phyloP scores from a whole-genome alignment of 805 yeast species.

The Candida xyloterini region DNA sequence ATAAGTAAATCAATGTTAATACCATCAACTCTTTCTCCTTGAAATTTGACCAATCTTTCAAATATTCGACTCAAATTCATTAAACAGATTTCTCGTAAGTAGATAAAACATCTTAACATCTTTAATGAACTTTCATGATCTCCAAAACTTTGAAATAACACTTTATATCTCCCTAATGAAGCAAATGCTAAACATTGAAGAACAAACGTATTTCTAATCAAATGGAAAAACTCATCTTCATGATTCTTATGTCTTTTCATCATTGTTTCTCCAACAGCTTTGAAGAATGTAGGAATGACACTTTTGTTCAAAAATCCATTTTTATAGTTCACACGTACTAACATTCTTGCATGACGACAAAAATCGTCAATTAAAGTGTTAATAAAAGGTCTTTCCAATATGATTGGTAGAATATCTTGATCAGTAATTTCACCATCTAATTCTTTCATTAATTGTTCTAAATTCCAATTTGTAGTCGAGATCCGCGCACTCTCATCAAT shows the following conservation, averaged over 20 bases:
- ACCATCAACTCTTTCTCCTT: constrained; percentile 10
- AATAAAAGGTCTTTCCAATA: constrained; percentile 15
- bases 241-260: not conserved
- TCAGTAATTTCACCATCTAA: constrained; percentile 12
- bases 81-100: constrained; percentile 27
- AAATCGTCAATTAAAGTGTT: constrained; percentile 27
- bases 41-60: constrained; percentile 14
- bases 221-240: constrained; percentile 11
- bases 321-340: constrained; percentile 22
- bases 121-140: constrained; percentile 25
- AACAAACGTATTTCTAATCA: constrained; percentile 27
- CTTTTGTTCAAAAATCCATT: constrained; percentile 25
- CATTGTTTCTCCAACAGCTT: constrained; percentile 26
- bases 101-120: constrained; percentile 24
- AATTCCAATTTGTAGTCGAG: constrained; percentile 1
- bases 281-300: constrained; percentile 26
- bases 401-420: constrained; percentile 14
- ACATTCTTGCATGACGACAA: constrained; percentile 19
- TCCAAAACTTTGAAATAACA: constrained; percentile 27
- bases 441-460: constrained; percentile 18
- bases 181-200: constrained; percentile 27
- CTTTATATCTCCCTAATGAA: constrained; percentile 24
- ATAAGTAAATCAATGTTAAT: constrained; percentile 17
- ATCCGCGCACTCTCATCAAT: constrained; percentile 3
- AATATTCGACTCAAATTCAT: constrained; percentile 21